Evolutionary conservation across 768 basidiomycete species (phyloP), one percentile per base, ranked within the genome.

Genomic region (Glaciozyma martinii): DNA sequence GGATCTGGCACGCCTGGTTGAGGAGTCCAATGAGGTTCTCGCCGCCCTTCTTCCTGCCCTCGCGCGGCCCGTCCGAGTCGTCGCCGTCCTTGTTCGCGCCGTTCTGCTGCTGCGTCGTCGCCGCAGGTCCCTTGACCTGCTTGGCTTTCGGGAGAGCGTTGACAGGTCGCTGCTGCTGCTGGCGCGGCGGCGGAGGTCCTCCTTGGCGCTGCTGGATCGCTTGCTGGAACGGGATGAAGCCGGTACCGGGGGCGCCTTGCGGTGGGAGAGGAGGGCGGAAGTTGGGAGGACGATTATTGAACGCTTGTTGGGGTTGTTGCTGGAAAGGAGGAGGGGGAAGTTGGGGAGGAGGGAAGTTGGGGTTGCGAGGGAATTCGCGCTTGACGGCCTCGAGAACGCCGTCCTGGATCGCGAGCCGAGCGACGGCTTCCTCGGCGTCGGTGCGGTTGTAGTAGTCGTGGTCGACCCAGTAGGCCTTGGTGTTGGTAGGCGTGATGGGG

Each of bases 381-480:
- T 23, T 27, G 21, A 60, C 47, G 54, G 21, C 37, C 16, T 56
- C 59, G 44, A 56, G 29, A 12, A 65, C 32, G 9, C 59, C 63
- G 25, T 44, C 47, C 10, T 29, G 19, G 10, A 56, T 10, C 2
- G 63, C 59, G 10, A 43, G 3, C 1, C 10, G 18, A 12, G 63
- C 63, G 19, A 56, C 59, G n/a, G 63, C 63, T 21, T 65, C 63
- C 25, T 65, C 33, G 3, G 63, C 63, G 4, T 46, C 25, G 33
- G 43, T n/a, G 18, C 63, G 63, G 21, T 12, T 49, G 19, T 0
- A n/a, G 33, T 46, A 27, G n/a, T 30, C 32, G 56, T 43, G 54
- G 49, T 52, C 62, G 56, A 63, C 50, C 23, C 25, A 52, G 50
- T 43, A 60, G 5, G 58, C 19, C 2, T 29, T 54, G 32, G 47